Percentiles rank a stretch among this genome's conserved stretches.
phyloP scores from a whole-genome alignment of 805 yeast species.

The Jamesozyma piceae region DNA sequence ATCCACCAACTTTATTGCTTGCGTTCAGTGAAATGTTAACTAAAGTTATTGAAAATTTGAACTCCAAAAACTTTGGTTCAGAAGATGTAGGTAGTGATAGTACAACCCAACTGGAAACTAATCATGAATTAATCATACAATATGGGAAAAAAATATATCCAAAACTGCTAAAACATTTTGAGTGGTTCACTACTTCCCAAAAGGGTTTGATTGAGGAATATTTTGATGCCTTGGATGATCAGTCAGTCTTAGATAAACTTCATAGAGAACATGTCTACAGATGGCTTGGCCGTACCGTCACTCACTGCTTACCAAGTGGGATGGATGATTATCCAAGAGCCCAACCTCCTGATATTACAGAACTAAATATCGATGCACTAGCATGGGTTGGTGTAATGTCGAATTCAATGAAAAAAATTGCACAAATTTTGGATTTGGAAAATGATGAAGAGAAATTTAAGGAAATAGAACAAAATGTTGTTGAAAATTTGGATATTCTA shows the following conservation, averaged over 20 bases:
- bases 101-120: conserved; percentile 36
- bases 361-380: conserved; percentile 78
- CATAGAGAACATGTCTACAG: conserved; percentile 61
- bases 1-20: conserved; percentile 89
- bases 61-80: conserved; percentile 3
- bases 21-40: conserved; percentile 52
- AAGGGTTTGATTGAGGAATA: conserved; percentile 64
- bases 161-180: conserved; percentile 61
- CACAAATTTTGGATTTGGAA: conserved; percentile 46
- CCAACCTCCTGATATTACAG: conserved; percentile 71
- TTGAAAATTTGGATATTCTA: conserved; percentile 54
- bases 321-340: conserved; percentile 93
- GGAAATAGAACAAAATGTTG: conserved; percentile 45
- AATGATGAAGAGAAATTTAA: conserved; percentile 52
- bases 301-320: conserved; percentile 87
- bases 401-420: conserved; percentile 64
- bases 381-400: conserved; percentile 95
- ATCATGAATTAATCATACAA: conserved; percentile 49
- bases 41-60: conserved; percentile 28
- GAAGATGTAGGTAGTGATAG: conserved; percentile 18
- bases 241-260: conserved; percentile 29
- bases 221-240: conserved; percentile 32
- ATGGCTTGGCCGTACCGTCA: conserved; percentile 86
- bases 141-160: conserved; percentile 68
- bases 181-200: conserved; percentile 80